These are phyloP conservation scores for Ceratobasidium sp. DNA, from an alignment of 1,284 basidiomycete genomes.

Conservation along the genomic window DNA sequence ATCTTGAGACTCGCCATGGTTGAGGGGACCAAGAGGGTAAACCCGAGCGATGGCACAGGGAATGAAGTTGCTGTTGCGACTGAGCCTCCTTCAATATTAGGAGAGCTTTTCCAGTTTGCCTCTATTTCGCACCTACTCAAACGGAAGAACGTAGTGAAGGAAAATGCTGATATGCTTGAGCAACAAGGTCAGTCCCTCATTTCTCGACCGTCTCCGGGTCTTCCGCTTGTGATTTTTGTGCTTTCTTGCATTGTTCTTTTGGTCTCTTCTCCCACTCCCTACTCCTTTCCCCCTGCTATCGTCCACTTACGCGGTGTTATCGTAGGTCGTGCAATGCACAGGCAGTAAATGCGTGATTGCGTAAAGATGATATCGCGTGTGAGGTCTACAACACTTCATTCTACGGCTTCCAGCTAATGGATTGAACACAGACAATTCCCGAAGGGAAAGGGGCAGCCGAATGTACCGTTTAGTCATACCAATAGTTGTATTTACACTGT, in stretches of 20 bases:
- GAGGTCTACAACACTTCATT: neutral
- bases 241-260: neutral
- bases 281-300: neutral
- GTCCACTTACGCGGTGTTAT: neutral
- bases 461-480: neutral
- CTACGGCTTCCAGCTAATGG: neutral
- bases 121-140: conserved; percentile 19
- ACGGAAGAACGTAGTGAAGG: conserved; percentile 19
- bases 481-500: neutral
- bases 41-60: neutral
- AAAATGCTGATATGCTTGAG: conserved; percentile 36
- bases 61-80: neutral
- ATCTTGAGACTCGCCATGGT: conserved; percentile 7
- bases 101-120: conserved; percentile 24
- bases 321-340: neutral
- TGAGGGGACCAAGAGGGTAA: neutral
- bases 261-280: neutral
- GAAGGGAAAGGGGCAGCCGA: neutral
- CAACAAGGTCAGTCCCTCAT: neutral
- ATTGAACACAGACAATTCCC: neutral
- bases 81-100: conserved; percentile 14
- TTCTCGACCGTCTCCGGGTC: neutral
- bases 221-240: too few relatives aligned
- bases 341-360: neutral
- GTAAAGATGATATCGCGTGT: neutral